phyloP scores from a whole-genome alignment of 1,139 yeast genomes.

The Nadsonia commutata region DNA sequence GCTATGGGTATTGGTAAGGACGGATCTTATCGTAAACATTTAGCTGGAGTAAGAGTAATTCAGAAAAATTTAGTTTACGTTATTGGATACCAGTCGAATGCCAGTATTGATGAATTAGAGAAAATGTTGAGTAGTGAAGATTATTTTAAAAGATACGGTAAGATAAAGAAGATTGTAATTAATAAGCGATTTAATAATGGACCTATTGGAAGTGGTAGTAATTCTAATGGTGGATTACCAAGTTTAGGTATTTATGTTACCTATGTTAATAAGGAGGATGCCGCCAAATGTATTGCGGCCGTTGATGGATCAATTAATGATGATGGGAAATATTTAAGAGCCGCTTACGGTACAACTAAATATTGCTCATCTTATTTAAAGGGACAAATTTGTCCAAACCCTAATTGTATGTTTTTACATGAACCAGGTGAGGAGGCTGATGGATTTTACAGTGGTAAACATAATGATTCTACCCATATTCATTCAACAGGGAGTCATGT shows the following conservation, averaged over 20 bases:
- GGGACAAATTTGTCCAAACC: slow-evolving; percentile 94
- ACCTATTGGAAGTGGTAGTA: neutral
- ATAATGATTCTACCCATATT: slow-evolving; percentile 76
- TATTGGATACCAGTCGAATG: slow-evolving; percentile 86
- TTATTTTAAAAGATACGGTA: slow-evolving; percentile 95
- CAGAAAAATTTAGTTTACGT: slow-evolving; percentile 94
- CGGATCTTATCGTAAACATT: slow-evolving; percentile 43
- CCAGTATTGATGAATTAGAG: slow-evolving; percentile 78
- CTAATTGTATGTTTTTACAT: slow-evolving; percentile 95
- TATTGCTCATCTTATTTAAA: slow-evolving; percentile 89
- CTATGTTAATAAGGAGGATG: slow-evolving; percentile 84
- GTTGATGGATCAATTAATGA: slow-evolving; percentile 92
- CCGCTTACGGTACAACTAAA: slow-evolving; percentile 97
- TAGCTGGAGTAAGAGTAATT: slow-evolving; percentile 92
- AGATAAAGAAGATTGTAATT: slow-evolving; percentile 83
- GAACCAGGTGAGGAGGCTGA: slow-evolving; percentile 97
- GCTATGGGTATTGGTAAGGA: slow-evolving; percentile 13
- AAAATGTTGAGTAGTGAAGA: slow-evolving; percentile 73
- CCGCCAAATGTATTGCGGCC: slow-evolving; percentile 79
- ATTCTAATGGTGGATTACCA: slow-evolving; percentile 29
- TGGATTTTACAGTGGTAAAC: slow-evolving; percentile 39
- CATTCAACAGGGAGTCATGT: slow-evolving; percentile 11
- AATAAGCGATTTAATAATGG: slow-evolving; percentile 43
- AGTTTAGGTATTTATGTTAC: slow-evolving; percentile 95
- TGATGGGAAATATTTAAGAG: slow-evolving; percentile 58